Conservation (phyloP, 129 eudicot genomes). For the Lactuca saligna region DNA sequence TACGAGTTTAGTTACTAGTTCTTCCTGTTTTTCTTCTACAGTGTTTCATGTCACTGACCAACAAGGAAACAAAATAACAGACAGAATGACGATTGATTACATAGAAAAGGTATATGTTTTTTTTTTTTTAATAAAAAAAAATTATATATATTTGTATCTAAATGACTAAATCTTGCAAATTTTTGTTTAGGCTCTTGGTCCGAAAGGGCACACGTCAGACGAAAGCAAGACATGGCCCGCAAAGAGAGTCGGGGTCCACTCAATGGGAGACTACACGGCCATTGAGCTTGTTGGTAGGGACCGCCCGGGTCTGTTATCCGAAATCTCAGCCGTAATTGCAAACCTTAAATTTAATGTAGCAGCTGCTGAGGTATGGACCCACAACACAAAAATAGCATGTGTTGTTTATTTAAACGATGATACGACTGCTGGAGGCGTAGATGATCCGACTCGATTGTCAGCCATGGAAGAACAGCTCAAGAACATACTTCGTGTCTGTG, state of each 20-base stretch:
- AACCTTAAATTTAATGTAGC: slow-evolving; percentile 62
- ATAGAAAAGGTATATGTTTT: slow-evolving; percentile 88
- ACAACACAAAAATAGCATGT: slow-evolving; percentile 71
- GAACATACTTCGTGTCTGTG: slow-evolving; percentile 66
- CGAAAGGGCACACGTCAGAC: slow-evolving; percentile 56
- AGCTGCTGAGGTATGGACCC: slow-evolving; percentile 94
- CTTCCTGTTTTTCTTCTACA: slow-evolving; percentile 31
- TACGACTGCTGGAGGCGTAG: slow-evolving; percentile 44
- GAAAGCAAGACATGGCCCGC: slow-evolving; percentile 58
- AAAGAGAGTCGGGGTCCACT: slow-evolving; percentile 66
- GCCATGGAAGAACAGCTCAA: slow-evolving; percentile 74
- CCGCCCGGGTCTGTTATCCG: slow-evolving; percentile 90
- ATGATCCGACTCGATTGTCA: slow-evolving; percentile 60
- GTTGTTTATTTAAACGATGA: slow-evolving; percentile 72
- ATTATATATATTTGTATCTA: slow-evolving; percentile 6
- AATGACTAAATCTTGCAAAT: neutral
- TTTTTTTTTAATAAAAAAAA: neutral
- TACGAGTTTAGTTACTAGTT: neutral
- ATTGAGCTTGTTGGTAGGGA: slow-evolving; percentile 84
- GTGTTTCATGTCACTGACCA: slow-evolving; percentile 94
- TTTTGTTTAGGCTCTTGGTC: slow-evolving; percentile 61
- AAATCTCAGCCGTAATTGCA: slow-evolving; percentile 77
- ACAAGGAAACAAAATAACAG: slow-evolving; percentile 72
- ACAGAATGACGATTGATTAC: slow-evolving; percentile 56
- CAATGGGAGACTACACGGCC: slow-evolving; percentile 68